These are phyloP conservation scores for Papilionanthe hybrid DNA, from an alignment of 116 monocot genomes.

Conservation along the genomic window DNA sequence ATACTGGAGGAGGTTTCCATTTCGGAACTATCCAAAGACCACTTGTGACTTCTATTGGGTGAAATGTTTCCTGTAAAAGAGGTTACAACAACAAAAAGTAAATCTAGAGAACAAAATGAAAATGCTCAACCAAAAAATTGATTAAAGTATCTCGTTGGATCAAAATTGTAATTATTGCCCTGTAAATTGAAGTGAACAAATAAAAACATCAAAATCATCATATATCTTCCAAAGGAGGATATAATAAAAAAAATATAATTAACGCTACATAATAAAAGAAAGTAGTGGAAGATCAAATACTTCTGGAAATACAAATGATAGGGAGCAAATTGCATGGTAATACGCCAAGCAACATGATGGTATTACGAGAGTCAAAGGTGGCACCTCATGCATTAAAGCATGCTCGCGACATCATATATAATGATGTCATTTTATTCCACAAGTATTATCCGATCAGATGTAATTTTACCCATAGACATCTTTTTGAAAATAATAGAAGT, in stretches of 20 bases:
- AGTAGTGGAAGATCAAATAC: background rate
- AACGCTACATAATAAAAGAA: background rate
- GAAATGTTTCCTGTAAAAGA: slow-evolving; percentile 51
- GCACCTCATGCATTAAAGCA: background rate
- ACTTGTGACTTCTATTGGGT: slow-evolving; percentile 50
- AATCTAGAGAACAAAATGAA: background rate
- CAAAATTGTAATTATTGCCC: background rate
- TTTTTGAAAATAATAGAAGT: background rate
- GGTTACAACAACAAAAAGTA: background rate
- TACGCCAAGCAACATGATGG: background rate
- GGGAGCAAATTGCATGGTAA: background rate
- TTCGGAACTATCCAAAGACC: slow-evolving; percentile 80
- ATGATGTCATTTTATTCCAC: background rate
- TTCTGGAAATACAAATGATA: background rate
- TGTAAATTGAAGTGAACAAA: slow-evolving; percentile 5
- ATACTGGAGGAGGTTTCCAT: slow-evolving; percentile 61
- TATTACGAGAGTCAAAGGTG: background rate
- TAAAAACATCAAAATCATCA: background rate
- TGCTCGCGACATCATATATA: background rate
- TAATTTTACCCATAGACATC: background rate
- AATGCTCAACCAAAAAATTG: background rate
- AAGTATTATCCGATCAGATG: background rate
- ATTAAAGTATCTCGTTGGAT: background rate
- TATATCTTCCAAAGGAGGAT: background rate
- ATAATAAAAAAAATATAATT: background rate